Evolutionary conservation across 208 protist species (phyloP).

Genomic region (Crithidia fasciculata): DNA sequence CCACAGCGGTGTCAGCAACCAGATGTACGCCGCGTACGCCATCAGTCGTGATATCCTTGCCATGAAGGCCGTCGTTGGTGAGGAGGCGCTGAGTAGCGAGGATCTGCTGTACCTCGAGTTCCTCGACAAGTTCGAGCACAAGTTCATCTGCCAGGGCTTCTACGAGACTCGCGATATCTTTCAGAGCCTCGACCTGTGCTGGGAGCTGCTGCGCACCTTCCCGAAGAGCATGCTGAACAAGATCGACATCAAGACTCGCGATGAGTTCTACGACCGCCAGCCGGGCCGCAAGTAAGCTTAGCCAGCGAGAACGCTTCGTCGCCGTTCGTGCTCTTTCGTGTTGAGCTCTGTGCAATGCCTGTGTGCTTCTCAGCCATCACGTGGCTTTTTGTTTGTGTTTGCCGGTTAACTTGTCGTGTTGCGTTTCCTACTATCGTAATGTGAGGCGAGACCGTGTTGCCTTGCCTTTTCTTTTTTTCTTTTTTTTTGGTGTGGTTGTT

Average conservation of each 20-base stretch:
- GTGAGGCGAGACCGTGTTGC: neutral
- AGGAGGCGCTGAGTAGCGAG: conserved; percentile 99
- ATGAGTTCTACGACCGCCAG: conserved; percentile 94
- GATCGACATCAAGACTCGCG: conserved; percentile 96
- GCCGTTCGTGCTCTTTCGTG: too few relatives aligned
- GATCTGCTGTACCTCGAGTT: conserved; percentile 99
- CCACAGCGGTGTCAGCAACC: conserved; percentile 99
- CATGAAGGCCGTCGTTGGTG: conserved; percentile 99
- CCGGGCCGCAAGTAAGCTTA: conserved; percentile 45
- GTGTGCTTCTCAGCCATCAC: too few relatives aligned
- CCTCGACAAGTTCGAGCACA: conserved; percentile 99
- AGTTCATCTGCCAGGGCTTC: conserved; percentile 98
- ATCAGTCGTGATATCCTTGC: conserved; percentile 99
- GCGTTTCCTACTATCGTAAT: neutral
- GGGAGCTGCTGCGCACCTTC: conserved; percentile 98
- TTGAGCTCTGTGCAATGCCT: too few relatives aligned
- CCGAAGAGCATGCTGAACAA: conserved; percentile 98
- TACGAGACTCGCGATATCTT: conserved; percentile 98
- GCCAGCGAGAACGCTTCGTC: too few relatives aligned
- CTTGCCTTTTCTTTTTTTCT: conserved; percentile 7
- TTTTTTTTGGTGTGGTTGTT: neutral
- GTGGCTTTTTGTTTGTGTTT: too few relatives aligned
- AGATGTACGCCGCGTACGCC: conserved; percentile 99
- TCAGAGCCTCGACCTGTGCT: conserved; percentile 99
- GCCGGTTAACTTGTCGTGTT: too few relatives aligned